Evolutionary conservation across 352 stramenopile species (phyloP).

Genomic region (Phytophthora podocarpi): DNA sequence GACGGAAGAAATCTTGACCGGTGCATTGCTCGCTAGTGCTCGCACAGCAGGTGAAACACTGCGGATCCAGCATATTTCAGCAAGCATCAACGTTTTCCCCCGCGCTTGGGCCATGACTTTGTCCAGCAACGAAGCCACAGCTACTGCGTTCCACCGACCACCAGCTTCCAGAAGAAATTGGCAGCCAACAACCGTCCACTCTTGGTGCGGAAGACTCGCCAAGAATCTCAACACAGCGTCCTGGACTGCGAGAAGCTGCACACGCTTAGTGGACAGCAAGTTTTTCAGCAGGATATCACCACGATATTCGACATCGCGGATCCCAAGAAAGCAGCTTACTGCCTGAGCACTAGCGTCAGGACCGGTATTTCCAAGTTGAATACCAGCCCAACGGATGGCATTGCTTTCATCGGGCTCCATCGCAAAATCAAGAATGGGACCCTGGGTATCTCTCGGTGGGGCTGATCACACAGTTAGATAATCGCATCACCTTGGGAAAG

Average conservation of each 20-base stretch:
- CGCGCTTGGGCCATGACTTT: constrained; percentile 30
- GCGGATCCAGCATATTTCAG: constrained; percentile 29
- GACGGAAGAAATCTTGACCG: constrained; percentile 28
- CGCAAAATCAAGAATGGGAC: constrained; percentile 9
- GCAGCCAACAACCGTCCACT: constrained; percentile 26
- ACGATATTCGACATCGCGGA: constrained; percentile 30
- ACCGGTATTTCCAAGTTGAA: constrained; percentile 13
- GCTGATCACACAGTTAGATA: neutral
- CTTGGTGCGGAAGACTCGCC: constrained; percentile 18
- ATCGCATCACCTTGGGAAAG: too few species aligned
- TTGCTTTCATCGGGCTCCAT: constrained; percentile 29
- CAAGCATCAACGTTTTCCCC: constrained; percentile 18
- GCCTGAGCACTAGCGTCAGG: constrained; percentile 19
- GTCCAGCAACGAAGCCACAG: constrained; percentile 23
- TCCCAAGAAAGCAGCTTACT: constrained; percentile 19
- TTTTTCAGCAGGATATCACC: constrained; percentile 27
- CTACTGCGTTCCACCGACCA: constrained; percentile 23
- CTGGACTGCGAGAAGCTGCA: constrained; percentile 19
- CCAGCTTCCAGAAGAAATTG: constrained; percentile 23
- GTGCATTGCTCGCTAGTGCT: constrained; percentile 39
- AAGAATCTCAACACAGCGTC: constrained; percentile 19
- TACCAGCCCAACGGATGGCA: constrained; percentile 13
- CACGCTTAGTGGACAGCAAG: constrained; percentile 23
- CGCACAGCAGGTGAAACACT: constrained; percentile 35
- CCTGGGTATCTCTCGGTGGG: neutral